Evolutionary conservation across 441 rosid genomes (phyloP).

Genomic region (Populus hybrid): DNA sequence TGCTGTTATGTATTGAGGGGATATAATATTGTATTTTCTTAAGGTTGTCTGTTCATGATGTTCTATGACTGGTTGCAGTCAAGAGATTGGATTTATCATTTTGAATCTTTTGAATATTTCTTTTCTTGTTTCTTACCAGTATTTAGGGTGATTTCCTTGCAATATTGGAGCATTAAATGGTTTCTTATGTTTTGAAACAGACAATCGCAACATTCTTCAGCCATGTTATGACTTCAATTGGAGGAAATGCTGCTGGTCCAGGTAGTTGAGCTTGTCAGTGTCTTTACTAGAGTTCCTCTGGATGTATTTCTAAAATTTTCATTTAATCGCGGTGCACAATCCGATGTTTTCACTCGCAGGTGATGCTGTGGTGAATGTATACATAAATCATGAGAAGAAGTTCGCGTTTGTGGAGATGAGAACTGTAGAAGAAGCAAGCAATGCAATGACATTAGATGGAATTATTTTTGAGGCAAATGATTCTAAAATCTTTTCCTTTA

Average conservation of each 20-base stretch:
- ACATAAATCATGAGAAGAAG: constrained; percentile 84
- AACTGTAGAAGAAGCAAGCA: constrained; percentile 89
- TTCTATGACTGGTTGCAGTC: not conserved
- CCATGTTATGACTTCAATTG: constrained; percentile 77
- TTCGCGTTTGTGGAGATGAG: constrained; percentile 93
- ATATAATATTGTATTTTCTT: too few species aligned
- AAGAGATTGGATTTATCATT: not conserved
- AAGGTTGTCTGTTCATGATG: not conserved
- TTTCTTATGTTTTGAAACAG: constrained; percentile 31
- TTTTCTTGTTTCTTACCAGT: not conserved
- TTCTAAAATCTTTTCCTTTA: not conserved
- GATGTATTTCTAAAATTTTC: not conserved
- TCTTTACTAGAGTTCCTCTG: not conserved
- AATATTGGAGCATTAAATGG: not conserved
- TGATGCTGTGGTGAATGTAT: constrained; percentile 90
- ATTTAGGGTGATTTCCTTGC: not conserved
- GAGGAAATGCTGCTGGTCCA: constrained; percentile 89
- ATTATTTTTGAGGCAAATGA: constrained; percentile 65
- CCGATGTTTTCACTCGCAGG: constrained; percentile 15
- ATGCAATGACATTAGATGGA: constrained; percentile 89
- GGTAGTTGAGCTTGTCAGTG: constrained; percentile 20
- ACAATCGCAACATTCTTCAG: constrained; percentile 74
- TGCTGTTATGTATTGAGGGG: not conserved
- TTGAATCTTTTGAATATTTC: not conserved
- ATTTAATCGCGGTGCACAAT: not conserved